A percentile compares a stretch with the other conserved stretches of the same genome.
Evolutionary conservation across 2,329 filamentous ascomycete genomes (phyloP).

Genomic region (Diaporthe amygdali): DNA sequence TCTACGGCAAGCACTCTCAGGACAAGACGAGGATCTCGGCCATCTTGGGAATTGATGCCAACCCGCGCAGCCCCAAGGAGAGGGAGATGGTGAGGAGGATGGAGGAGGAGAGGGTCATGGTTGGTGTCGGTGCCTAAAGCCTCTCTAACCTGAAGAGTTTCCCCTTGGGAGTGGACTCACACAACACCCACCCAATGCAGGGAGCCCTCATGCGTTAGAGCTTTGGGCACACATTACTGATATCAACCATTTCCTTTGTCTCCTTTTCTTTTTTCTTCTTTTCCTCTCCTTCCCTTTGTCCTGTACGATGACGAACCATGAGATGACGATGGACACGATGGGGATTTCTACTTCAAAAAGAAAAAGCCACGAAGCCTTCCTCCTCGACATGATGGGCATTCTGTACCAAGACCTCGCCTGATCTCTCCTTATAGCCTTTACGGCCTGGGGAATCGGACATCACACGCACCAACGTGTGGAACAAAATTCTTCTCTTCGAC

Average conservation of each 20-base stretch:
- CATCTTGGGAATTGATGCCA: conserved; percentile 65
- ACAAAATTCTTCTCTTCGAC: conserved; percentile 10
- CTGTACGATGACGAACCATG: conserved; percentile 5
- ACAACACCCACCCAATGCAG: not conserved
- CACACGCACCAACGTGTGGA: not conserved
- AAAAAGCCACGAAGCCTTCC: not conserved
- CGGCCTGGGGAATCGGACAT: not conserved
- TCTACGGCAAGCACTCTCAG: conserved; percentile 42
- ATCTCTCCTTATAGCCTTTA: conserved; percentile 7
- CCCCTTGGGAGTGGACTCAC: not conserved
- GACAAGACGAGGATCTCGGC: conserved; percentile 68
- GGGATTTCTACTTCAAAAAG: not conserved
- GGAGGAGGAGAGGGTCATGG: conserved; percentile 52
- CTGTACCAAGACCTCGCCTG: not conserved
- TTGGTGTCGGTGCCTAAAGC: conserved; percentile 38
- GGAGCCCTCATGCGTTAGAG: conserved; percentile 18
- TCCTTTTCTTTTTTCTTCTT: not conserved
- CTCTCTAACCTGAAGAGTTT: not conserved
- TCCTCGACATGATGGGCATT: not conserved
- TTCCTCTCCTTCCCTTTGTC: not conserved
- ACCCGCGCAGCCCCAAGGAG: conserved; percentile 62
- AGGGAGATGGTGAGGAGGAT: conserved; percentile 61
- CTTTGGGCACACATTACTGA: not conserved
- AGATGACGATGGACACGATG: not conserved
- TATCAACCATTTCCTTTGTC: conserved; percentile 19